Base-by-base conservation (phyloP, 2,329 filamentous ascomycete species). In the Pestalotiopsis fici region DNA sequence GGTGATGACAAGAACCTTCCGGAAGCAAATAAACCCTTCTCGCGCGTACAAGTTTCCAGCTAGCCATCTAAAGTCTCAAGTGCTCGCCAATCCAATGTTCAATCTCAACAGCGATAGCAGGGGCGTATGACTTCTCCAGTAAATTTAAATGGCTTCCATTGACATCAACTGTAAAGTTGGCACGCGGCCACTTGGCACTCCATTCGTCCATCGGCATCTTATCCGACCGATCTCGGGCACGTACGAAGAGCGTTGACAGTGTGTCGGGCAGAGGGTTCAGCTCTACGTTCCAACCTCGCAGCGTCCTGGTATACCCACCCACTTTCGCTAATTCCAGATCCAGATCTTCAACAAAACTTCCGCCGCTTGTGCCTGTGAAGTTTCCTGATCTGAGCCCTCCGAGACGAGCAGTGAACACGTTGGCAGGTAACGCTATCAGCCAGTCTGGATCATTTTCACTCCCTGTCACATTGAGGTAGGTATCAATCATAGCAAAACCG, bases 21-120 rank as follows among this genome's bases (percentile, higher is more conserved):
- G n/a, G 31, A 35, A 35, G 6, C 3, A 35, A 35, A 1, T 6
- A 35, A 35, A 35, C 31, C 11, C 31, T 11, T 35, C 6, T 11
- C 6, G 31, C 6, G 6, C 6, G 11, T 7, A 35, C 31, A 35
- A 35, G 31, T 35, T n/a, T n/a, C 31, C 4, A 5, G n/a, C n/a
- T n/a, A 5, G 31, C 31, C 4, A 35, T 59, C 55, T 59, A 61
- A 37, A 31, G 15, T 25, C 12, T 13, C 31, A 61, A 61, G 18
- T 61, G 59, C 59, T 61, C 27, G 13, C 35, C 50, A 3, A 39
- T 39, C 61, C 61, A 64, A 1, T 35, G 12, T 64, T 64, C 35
- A 28, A 64, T 64, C 37, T 64, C 61, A 21, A 54, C 39, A 31
- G 61, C 61, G 21, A 64, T 64, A 54, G 61, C 61, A 64, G 61